Evolutionary conservation across 148 eudicot genomes (phyloP).

Genomic region (Camellia sinensis): DNA sequence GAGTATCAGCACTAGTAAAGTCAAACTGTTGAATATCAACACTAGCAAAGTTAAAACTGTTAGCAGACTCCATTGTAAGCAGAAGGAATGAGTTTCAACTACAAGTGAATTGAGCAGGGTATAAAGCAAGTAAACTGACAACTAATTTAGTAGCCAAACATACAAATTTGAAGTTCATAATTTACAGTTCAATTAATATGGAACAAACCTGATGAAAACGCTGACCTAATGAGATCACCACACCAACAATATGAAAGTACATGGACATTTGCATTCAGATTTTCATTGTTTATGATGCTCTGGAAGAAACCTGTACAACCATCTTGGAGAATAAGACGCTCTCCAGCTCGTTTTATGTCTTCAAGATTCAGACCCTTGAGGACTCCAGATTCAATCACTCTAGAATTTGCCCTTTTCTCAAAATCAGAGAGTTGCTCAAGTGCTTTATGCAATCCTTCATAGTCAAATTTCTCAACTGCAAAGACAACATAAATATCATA

Average conservation of each 20-base stretch:
- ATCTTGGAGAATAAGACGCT: constrained; percentile 70
- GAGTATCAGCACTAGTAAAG: too few species aligned
- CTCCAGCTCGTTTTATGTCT: constrained; percentile 85
- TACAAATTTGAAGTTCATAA: background rate
- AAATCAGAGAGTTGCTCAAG: constrained; percentile 71
- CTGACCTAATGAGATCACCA: constrained; percentile 80
- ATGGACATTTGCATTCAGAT: constrained; percentile 65
- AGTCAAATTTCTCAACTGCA: constrained; percentile 52
- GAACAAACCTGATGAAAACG: constrained; percentile 72
- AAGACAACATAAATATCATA: constrained; percentile 10
- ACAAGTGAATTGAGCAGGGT: background rate
- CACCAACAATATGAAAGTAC: constrained; percentile 98
- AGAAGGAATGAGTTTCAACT: background rate
- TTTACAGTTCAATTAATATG: background rate
- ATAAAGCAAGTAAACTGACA: constrained; percentile 9
- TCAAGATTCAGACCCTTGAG: constrained; percentile 81
- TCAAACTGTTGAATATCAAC: too few species aligned
- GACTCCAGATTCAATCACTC: constrained; percentile 81
- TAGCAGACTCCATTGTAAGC: background rate
- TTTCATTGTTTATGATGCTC: constrained; percentile 51
- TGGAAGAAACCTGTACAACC: constrained; percentile 75
- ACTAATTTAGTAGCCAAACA: background rate
- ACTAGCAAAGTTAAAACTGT: background rate
- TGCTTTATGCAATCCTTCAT: constrained; percentile 51
- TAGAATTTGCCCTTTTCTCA: constrained; percentile 75